Evolutionary conservation across 2,329 filamentous ascomycete genomes (phyloP), one percentile per base, ranked within the genome.

Genomic region (Phialocephala sp.): DNA sequence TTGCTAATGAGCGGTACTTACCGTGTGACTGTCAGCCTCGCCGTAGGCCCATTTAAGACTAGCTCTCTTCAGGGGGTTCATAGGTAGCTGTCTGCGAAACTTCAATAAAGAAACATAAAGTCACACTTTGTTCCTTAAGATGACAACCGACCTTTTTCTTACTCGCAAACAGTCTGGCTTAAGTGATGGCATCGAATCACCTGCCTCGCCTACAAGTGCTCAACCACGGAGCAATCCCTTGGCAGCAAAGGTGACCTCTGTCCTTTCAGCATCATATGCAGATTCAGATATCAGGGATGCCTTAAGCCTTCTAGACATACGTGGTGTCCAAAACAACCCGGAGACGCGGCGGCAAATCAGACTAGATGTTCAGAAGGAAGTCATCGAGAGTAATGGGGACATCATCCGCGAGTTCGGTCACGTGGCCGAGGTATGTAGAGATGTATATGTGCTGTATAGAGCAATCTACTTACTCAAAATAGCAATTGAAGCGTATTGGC

Each of bases 251-350:
- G 87, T 97, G 72, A 91, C 92, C 27, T 89, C 87, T 67, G 91
- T 98, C 47, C 86, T 98, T 58, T 97, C 95, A 4, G 90, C 93
- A 2, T 97, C 94, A 0, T 97, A 97, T 79, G 91, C 93, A 8
- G 95, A 98, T 78, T 85, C 92, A 5, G 94, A 97, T 71, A 97
- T 98, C 72, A 88, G 93, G 70, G 92, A 97, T 81, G 90, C 93
- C 15, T 81, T 99, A 36, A 83, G 86, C 60, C 87, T 95, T 0
- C 81, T 98, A 22, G 94, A 97, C 78, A 81, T 87, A 59, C 86
- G 91, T 41, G 84, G 84, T 0, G 78, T 93, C 15, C 81, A 85
- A 63, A 97, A 97, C 76, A 92, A 88, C 14, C 84, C 91, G 11
- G 91, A 94, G 70, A 90, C 89, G 2, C 86, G 95, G 60, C 88